Base-by-base conservation (phyloP, 1,284 basidiomycete genomes). In the Rhodotorula sp. region DNA sequence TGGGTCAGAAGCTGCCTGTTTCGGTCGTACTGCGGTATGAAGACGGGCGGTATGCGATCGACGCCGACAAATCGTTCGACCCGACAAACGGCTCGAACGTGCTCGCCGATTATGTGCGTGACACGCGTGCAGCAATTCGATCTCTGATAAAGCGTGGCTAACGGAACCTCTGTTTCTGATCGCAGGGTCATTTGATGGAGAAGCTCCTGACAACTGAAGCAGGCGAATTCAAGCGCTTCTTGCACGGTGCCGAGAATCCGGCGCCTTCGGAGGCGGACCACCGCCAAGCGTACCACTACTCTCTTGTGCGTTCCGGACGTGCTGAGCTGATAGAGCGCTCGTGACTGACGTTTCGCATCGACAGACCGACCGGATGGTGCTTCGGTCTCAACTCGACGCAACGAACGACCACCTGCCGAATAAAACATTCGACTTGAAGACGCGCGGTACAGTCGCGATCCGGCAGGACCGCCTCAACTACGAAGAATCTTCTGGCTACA, bases 331-430 rank as follows among this genome's bases (percentile, higher is more conserved):
- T 2, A 5, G 18, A 18, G 49, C 19, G 23, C 18, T 50, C 49
- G 14, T 38, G 38, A 59, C 34, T 18, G 15, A 18, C n/a, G 18
- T 23, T 1, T 21, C 38, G 38, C 38, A 3, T 47, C 12, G 7
- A 8, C 77, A 93, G 90, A 88, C 88, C 3, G 83, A 86, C 3
- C 86, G 85, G 18, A 88, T 98, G 73, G 84, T 98, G 60, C 93
- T 97, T 90, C 91, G 95, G 23, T 97, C 94, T 1, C 95, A 99
- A 80, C 85, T 99, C 16, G 95, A 99, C 80, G 95, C 93, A 77
- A 82, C 87, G 2, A 91, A 98, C 79, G 78, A 82, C 49, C 86
- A 91, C 47, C 82, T 99, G 26, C 95, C 95, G 1, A 89, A 88
- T 0, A 92, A 92, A 38, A 89, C 95, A 0, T 99, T 99, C 77